Evolutionary conservation across 2,329 filamentous ascomycete genomes (phyloP), one percentile per base, ranked within the genome.

Genomic region (Endocalyx cinctus): DNA sequence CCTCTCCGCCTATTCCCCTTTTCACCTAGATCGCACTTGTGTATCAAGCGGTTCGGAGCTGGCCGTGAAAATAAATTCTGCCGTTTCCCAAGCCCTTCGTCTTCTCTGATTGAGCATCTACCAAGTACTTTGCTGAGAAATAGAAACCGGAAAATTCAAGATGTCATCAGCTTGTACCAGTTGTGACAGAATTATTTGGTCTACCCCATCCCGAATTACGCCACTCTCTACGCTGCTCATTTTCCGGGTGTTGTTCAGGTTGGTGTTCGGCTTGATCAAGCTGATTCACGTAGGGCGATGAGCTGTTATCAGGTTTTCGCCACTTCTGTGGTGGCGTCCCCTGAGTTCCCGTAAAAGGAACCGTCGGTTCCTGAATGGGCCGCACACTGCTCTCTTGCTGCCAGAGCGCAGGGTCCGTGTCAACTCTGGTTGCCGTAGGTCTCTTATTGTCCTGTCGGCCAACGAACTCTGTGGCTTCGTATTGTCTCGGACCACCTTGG

Each of bases 381-480:
- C 88, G 79, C 25, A 90, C 87, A 30, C 84, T 88, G 45, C 79
- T 82, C 59, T 94, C 88, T 54, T 87, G 84, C 50, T 87, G 82
- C 80, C 83, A 87, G 5, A 85, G 74, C 15, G 84, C 76, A 5
- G 85, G 86, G 54, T 97, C 90, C n/a, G 84, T 87, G 55, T 96
- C 89, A 33, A 95, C 87, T 37, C 84, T 63, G 34, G 72, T 66
- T 53, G 66, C 78, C 38, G 68, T 66, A 19, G 69, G 74, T 33
- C 68, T 70, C 52, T 71, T 62, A 63, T 83, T 69, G 59, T 77
- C 74, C 57, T 69, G 69, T 60, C 72, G 66, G 60, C 70, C 65
- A 54, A 70, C 65, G 57, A 72, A 64, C 54, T 79, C 70, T 57
- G 71, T 64, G 52, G 72, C 63, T 61, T 79, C 76, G 64, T 75